phyloP scores from a whole-genome alignment of 1,284 basidiomycete genomes.

The Sporisorium reilianum region DNA sequence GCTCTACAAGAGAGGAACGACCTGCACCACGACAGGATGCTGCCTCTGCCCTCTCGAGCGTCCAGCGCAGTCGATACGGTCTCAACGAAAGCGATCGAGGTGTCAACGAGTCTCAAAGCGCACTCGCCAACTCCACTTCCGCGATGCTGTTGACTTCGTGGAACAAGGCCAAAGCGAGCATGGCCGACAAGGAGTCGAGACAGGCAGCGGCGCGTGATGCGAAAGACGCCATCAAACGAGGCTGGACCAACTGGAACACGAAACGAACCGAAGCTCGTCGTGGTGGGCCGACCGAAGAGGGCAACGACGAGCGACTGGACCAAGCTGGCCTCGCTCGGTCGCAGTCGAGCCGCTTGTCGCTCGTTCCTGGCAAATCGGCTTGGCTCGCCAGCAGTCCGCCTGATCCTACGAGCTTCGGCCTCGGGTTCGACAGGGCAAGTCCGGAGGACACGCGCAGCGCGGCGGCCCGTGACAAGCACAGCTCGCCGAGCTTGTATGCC shows the following conservation, averaged over 20 bases:
- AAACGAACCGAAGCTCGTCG: constrained; percentile 43
- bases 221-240: constrained; percentile 64
- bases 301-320: constrained; percentile 2
- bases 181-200: constrained; percentile 65
- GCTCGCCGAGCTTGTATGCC: constrained; percentile 11
- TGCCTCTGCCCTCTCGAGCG: constrained; percentile 33
- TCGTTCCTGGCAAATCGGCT: constrained; percentile 37
- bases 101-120: constrained; percentile 11
- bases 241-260: constrained; percentile 65
- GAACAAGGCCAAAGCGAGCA: constrained; percentile 65
- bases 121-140: constrained; percentile 20
- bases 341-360: constrained; percentile 40
- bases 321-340: constrained; percentile 34
- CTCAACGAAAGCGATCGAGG: constrained; percentile 23
- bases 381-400: constrained; percentile 54
- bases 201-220: constrained; percentile 63
- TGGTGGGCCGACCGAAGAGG: constrained; percentile 9
- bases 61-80: constrained; percentile 44
- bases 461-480: constrained; percentile 13
- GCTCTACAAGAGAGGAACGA: constrained; percentile 8
- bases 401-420: constrained; percentile 49
- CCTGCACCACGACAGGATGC: constrained; percentile 26
- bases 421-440: constrained; percentile 46
- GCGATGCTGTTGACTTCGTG: constrained; percentile 50
- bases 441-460: constrained; percentile 32